These are phyloP conservation scores for Panicum miliaceum DNA, from an alignment of 176 grass and related monocot species.

Conservation along the genomic window DNA sequence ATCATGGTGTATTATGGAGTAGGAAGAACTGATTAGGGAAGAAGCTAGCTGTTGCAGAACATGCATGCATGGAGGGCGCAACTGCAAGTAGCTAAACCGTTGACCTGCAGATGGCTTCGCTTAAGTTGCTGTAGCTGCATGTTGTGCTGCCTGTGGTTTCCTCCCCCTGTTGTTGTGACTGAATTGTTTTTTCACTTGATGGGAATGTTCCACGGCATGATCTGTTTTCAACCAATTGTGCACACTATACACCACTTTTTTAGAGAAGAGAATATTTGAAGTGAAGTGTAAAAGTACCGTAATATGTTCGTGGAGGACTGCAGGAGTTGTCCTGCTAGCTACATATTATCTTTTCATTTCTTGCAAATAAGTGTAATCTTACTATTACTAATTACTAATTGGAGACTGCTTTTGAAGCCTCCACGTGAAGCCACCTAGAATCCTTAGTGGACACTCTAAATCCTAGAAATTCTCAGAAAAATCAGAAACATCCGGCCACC, in stretches of 20 bases:
- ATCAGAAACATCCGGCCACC: too few species aligned
- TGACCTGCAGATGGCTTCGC: not conserved
- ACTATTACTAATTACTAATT: too few species aligned
- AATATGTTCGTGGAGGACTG: not conserved
- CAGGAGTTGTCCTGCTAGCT: not conserved
- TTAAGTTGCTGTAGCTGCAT: not conserved
- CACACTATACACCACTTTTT: not conserved
- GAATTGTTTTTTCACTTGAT: not conserved
- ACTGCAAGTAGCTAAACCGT: not conserved
- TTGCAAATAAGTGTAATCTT: too few species aligned
- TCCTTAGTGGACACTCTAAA: too few species aligned
- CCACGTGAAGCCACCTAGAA: too few species aligned
- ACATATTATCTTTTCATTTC: not conserved
- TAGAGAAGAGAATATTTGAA: not conserved
- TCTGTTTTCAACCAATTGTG: not conserved
- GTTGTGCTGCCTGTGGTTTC: not conserved
- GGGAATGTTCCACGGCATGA: slow-evolving; percentile 13
- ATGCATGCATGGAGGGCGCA: not conserved
- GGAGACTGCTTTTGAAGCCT: too few species aligned
- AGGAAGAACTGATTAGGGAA: not conserved
- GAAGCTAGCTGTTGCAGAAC: slow-evolving; percentile 37
- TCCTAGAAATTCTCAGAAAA: too few species aligned
- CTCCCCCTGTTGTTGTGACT: not conserved
- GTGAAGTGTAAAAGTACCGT: not conserved
- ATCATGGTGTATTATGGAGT: not conserved